Evolutionary conservation across 352 stramenopile species (phyloP).

Genomic region (Globisporangium echinulatum): DNA sequence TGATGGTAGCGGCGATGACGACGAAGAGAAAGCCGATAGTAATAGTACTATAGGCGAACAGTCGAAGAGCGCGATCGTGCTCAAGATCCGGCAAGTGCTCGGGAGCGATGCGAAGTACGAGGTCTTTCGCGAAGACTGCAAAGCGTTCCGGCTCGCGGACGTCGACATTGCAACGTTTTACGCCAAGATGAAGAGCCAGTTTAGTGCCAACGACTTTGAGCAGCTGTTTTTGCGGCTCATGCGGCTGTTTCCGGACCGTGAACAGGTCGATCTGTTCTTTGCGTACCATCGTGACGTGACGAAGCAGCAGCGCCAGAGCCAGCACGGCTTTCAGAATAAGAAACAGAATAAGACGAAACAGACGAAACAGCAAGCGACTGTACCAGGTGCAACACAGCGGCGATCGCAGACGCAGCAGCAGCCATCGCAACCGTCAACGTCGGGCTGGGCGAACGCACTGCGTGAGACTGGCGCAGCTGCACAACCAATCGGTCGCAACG

Average conservation of each 20-base stretch:
- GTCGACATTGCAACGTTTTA: conserved; percentile 69
- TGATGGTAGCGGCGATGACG: conserved; percentile 25
- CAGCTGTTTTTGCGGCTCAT: conserved; percentile 78
- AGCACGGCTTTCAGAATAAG: conserved; percentile 43
- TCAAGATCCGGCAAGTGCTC: conserved; percentile 71
- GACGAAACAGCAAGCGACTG: conserved; percentile 14
- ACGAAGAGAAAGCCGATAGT: conserved; percentile 27
- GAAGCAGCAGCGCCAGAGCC: conserved; percentile 23
- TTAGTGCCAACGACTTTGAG: conserved; percentile 54
- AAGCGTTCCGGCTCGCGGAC: conserved; percentile 53
- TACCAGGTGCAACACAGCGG: conserved; percentile 2
- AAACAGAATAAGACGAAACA: conserved; percentile 29
- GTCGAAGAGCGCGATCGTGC: conserved; percentile 70
- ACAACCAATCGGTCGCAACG: conserved; percentile 14
- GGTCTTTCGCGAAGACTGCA: conserved; percentile 73
- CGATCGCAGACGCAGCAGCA: conserved; percentile 21
- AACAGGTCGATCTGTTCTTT: conserved; percentile 61
- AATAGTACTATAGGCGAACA: conserved; percentile 10
- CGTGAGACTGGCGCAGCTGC: conserved; percentile 51
- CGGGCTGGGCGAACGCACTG: conserved; percentile 69
- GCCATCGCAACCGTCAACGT: conserved; percentile 25
- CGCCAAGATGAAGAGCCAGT: conserved; percentile 55
- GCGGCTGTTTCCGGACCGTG: conserved; percentile 55
- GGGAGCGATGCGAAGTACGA: conserved; percentile 81
- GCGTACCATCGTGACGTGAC: conserved; percentile 47